A percentile compares a stretch with the other conserved stretches of the same genome.
phyloP scores from a whole-genome alignment of 164 flowering plant species.

The Cinnamomum micranthum region DNA sequence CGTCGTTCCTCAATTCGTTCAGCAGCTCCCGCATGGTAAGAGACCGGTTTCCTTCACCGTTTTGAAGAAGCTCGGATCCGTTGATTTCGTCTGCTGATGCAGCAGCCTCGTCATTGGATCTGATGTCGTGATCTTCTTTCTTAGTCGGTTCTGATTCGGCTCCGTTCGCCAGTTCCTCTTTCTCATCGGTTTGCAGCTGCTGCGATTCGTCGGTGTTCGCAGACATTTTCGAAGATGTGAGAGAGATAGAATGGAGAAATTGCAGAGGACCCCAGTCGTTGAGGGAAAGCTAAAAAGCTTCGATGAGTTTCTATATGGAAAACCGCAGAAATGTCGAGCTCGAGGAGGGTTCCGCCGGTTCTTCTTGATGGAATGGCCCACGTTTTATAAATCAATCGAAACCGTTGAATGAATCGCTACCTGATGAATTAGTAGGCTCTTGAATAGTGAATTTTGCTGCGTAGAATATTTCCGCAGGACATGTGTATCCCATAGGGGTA shows the following conservation, averaged over 20 bases:
- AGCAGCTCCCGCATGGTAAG: constrained; percentile 7
- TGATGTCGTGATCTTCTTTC: neutral
- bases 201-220: neutral
- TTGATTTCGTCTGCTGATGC: neutral
- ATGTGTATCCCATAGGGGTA: too few relatives aligned
- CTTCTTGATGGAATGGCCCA: too few relatives aligned
- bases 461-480: too few relatives aligned
- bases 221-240: neutral
- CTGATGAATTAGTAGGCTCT: too few relatives aligned
- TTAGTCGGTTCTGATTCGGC: neutral
- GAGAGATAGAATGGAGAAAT: neutral
- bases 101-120: constrained; percentile 1
- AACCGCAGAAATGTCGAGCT: too few relatives aligned
- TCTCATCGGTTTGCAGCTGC: neutral
- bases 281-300: too few relatives aligned
- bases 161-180: constrained; percentile 1
- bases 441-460: too few relatives aligned
- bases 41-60: constrained; percentile 2
- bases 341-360: too few relatives aligned
- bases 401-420: too few relatives aligned
- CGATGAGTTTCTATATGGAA: too few relatives aligned
- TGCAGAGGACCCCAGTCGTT: neutral
- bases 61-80: neutral
- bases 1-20: constrained; percentile 1
- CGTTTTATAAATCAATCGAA: too few relatives aligned